Conservation (phyloP, 441 rosid species). For the Gossypium armourianum region DNA sequence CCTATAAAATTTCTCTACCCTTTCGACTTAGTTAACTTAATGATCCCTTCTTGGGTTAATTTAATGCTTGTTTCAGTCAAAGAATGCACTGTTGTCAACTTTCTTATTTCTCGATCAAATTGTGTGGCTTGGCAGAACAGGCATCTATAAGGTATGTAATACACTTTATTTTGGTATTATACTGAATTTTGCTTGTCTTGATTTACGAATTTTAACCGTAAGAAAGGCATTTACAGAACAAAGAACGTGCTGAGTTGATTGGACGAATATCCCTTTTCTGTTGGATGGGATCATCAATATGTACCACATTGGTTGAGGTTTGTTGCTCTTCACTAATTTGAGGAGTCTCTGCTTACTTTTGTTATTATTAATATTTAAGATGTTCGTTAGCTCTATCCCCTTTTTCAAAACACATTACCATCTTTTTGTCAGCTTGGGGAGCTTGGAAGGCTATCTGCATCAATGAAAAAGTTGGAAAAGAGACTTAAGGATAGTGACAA, state of each 20-base stretch:
- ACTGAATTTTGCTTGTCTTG: neutral
- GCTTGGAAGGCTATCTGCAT: slow-evolving; percentile 70
- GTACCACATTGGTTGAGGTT: slow-evolving; percentile 81
- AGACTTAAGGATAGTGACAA: slow-evolving; percentile 53
- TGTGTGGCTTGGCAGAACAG: slow-evolving; percentile 87
- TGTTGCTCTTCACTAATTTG: slow-evolving; percentile 14
- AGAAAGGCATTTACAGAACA: slow-evolving; percentile 38
- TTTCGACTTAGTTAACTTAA: slow-evolving; percentile 1
- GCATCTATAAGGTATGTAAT: slow-evolving; percentile 63
- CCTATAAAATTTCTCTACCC: neutral
- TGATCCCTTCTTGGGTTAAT: neutral
- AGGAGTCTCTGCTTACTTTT: neutral
- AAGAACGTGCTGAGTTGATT: slow-evolving; percentile 65
- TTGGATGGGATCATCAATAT: slow-evolving; percentile 77
- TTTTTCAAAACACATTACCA: neutral
- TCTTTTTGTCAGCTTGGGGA: slow-evolving; percentile 50
- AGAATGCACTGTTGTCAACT: slow-evolving; percentile 71
- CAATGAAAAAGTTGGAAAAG: slow-evolving; percentile 69
- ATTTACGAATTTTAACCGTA: neutral
- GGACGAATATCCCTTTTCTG: slow-evolving; percentile 86
- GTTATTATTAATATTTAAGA: neutral
- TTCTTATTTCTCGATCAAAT: slow-evolving; percentile 94
- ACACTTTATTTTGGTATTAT: neutral
- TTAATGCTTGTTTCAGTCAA: slow-evolving; percentile 49
- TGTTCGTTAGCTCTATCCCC: neutral